phyloP scores from a whole-genome alignment of 1,284 basidiomycete genomes.

The Microbotryum violaceum region DNA sequence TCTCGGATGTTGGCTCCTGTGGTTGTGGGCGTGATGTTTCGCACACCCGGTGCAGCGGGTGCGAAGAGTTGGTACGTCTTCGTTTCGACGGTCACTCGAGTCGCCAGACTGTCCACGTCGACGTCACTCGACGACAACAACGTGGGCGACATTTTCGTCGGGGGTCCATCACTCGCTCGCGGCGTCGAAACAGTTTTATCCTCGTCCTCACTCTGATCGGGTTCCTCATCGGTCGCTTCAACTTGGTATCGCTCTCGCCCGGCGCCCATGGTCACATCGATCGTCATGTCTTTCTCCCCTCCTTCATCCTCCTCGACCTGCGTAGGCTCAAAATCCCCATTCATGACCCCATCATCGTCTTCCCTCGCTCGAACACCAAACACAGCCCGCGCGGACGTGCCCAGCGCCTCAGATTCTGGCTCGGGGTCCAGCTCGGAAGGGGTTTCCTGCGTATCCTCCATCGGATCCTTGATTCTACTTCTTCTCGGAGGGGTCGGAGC shows the following conservation, averaged over 20 bases:
- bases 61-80: no score
- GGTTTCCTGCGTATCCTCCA: background rate
- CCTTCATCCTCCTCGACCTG: constrained; percentile 5
- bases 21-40: no score
- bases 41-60: no score
- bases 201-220: constrained; percentile 1
- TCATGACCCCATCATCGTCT: background rate
- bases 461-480: no score
- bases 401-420: background rate
- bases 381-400: background rate
- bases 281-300: background rate
- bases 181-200: constrained; percentile 1
- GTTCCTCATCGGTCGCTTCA: background rate
- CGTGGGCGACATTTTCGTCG: background rate
- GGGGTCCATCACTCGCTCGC: background rate
- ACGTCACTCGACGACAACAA: background rate
- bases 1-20: no score
- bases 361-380: background rate
- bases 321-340: constrained; percentile 5
- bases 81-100: no score
- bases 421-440: background rate
- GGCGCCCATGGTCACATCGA: constrained; percentile 2
- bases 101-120: no score
- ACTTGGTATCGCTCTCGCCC: no score
- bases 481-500: no score